These are phyloP conservation scores for Vicia sativa DNA, from an alignment of 306 rosid genomes.

Conservation along the genomic window DNA sequence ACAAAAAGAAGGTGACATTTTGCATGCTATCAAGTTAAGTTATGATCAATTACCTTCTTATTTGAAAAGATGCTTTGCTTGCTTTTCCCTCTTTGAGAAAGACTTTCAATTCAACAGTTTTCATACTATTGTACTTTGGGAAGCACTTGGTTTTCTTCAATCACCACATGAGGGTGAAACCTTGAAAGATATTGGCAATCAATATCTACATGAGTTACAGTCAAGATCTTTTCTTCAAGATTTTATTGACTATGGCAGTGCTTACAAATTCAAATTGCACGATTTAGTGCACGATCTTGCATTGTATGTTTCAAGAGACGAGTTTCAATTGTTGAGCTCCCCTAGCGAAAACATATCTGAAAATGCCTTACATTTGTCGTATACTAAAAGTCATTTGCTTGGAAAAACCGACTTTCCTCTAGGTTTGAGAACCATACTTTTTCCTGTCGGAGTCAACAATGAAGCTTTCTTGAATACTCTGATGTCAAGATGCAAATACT, in stretches of 20 bases:
- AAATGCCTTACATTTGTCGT: background rate
- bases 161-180: background rate
- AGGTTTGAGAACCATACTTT: background rate
- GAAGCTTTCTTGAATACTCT: slow-evolving; percentile 4
- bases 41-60: slow-evolving; percentile 44
- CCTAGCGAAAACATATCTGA: background rate
- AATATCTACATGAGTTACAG: background rate
- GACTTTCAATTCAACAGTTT: background rate
- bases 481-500: background rate
- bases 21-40: slow-evolving; percentile 42
- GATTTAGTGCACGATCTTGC: slow-evolving; percentile 37
- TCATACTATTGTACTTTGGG: slow-evolving; percentile 15
- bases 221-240: slow-evolving; percentile 32
- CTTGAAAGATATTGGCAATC: slow-evolving; percentile 25
- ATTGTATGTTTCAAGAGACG: slow-evolving; percentile 18
- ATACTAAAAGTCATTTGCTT: background rate
- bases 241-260: background rate
- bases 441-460: background rate
- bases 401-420: background rate
- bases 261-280: background rate
- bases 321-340: background rate
- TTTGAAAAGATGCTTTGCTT: slow-evolving; percentile 45
- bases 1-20: slow-evolving; percentile 22
- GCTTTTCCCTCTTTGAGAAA: slow-evolving; percentile 31
- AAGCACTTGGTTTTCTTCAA: slow-evolving; percentile 42